Percentiles rank a stretch among this genome's conserved stretches.
Conservation (phyloP, 768 basidiomycete species). For the Phlebiopsis gigantea region DNA sequence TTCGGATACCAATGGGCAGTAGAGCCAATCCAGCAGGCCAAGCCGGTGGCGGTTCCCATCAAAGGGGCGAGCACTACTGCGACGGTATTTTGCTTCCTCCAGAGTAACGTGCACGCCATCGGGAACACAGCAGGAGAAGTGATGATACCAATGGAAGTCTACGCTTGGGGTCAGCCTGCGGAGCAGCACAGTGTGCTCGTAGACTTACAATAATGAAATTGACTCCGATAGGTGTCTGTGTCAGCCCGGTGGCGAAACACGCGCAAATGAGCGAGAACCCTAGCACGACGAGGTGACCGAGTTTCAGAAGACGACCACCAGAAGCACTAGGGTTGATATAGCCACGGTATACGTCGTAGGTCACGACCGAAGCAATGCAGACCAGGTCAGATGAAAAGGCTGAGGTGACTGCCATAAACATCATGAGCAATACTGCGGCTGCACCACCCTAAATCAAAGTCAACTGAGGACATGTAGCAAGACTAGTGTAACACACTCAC, state of each 20-base stretch:
- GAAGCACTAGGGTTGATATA: conserved; percentile 12
- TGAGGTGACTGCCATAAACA: conserved; percentile 28
- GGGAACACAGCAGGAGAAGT: conserved; percentile 9
- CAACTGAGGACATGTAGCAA: no score
- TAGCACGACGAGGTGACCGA: conserved; percentile 9
- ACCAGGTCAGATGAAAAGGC: conserved; percentile 20
- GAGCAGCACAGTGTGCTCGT: background rate
- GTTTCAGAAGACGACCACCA: conserved; percentile 5
- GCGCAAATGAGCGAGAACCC: conserved; percentile 7
- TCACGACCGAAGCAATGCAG: conserved; percentile 18
- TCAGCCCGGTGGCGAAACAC: conserved; percentile 9
- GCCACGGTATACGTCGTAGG: conserved; percentile 12
- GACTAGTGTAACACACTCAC: background rate
- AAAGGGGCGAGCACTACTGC: conserved; percentile 8
- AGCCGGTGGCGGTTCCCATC: conserved; percentile 10
- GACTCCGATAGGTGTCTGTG: conserved; percentile 12
- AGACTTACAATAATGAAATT: conserved; percentile 11
- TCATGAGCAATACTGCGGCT: conserved; percentile 22
- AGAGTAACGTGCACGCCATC: conserved; percentile 11
- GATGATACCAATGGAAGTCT: conserved; percentile 13
- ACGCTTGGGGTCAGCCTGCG: background rate
- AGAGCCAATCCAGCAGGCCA: conserved; percentile 12
- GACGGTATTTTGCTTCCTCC: conserved; percentile 13
- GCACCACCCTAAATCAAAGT: conserved; percentile 20
- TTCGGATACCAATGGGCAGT: conserved; percentile 5